These are phyloP conservation scores for Heliamphora pulchella DNA, from an alignment of 179 eudicot genomes.

Conservation along the genomic window DNA sequence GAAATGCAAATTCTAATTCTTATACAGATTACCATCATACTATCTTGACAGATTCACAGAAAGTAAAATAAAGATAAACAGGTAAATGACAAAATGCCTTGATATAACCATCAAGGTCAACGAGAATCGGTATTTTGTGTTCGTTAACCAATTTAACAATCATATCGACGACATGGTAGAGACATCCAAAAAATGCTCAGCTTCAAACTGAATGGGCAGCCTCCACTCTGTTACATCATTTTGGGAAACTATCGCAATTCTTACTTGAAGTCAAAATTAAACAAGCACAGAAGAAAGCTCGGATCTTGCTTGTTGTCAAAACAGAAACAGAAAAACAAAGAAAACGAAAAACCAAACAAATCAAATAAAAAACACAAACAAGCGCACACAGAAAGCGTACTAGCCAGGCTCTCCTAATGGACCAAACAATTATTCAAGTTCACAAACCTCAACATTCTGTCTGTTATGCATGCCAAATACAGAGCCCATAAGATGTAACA, in stretches of 20 bases:
- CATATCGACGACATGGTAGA: constrained; percentile 84
- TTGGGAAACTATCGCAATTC: not conserved
- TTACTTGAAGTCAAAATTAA: too few species aligned
- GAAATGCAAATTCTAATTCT: too few species aligned
- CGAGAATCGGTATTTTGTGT: constrained; percentile 72
- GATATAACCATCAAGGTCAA: constrained; percentile 94
- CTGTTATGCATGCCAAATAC: constrained; percentile 95
- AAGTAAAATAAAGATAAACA: not conserved
- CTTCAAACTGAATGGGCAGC: constrained; percentile 77
- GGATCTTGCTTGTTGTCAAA: too few species aligned
- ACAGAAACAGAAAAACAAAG: constrained; percentile 15
- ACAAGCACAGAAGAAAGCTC: too few species aligned
- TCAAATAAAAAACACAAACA: too few species aligned
- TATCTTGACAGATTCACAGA: too few species aligned
- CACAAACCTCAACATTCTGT: constrained; percentile 72
- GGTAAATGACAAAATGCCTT: constrained; percentile 42
- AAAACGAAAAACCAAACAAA: not conserved
- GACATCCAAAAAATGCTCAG: constrained; percentile 83
- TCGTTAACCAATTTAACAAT: constrained; percentile 83
- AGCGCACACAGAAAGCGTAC: too few species aligned
- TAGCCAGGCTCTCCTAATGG: too few species aligned
- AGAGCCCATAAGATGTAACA: constrained; percentile 97
- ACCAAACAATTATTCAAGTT: not conserved
- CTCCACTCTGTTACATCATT: constrained; percentile 98
- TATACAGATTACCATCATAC: too few species aligned